Evolutionary conservation across 2,329 filamentous ascomycete species (phyloP), one percentile per base, ranked within the genome.

Genomic region (Elsinoe arachidis): DNA sequence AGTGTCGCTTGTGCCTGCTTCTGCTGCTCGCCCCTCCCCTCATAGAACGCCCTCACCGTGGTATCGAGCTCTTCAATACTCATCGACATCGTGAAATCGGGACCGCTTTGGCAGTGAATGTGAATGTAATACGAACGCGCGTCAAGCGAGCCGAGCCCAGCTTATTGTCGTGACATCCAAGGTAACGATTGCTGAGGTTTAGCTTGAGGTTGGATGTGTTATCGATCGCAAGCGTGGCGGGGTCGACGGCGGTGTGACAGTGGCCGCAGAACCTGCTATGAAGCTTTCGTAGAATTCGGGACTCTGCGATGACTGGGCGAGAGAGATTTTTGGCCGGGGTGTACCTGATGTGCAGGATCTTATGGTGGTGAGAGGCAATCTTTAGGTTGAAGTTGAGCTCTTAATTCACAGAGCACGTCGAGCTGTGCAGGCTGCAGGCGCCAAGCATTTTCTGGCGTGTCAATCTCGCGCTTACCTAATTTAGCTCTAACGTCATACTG

Each of bases 21-120:
- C 91, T 96, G 90, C 90, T 96, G 83, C 61, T 96, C 90, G 67
- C 93, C 93, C 74, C 92, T 88, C 72, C 91, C 91, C 78, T 97
- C 92, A 71, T 96, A 99, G 77, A 99, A 97, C 78, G 89, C 85
- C 73, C 88, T 91, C 80, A 97, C 92, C 65, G 90, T 93, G 74
- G 81, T 86, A 83, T 99, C 93, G 79, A 99, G 85, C 84, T 99
- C 93, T 74, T 87, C 84, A 75, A 99, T 92, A 69, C 87, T 81
- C 72, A 82, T 75, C 67, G 82, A 81, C 82, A 85, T 85, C 63
- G 62, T 71, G 70, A 62, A 59, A 59, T 61, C 58, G 55, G 23
- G 57, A 60, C 61, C 61, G 60, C 60, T 61, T 60, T 58, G 59
- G 58, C 58, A 58, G 63, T 63, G 60, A 59, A 56, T 44, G 62